phyloP scores from a whole-genome alignment of 2,329 filamentous ascomycete species.

The Alternaria arbusti region DNA sequence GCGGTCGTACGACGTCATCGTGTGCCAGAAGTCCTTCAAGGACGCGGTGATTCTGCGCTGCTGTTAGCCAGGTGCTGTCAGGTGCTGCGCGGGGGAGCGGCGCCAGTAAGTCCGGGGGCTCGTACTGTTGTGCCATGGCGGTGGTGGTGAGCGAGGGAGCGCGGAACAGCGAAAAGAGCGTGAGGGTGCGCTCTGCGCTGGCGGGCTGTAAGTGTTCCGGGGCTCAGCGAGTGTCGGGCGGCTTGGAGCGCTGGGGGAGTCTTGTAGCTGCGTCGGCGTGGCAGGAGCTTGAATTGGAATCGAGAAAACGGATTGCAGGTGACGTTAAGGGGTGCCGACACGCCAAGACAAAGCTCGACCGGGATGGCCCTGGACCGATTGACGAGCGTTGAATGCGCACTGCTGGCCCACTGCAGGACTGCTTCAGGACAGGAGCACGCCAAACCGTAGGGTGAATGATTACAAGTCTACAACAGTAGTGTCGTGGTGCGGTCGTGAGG shows the following conservation, averaged over 20 bases:
- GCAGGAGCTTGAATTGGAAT: slow-evolving; percentile 20
- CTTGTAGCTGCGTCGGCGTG: slow-evolving; percentile 6
- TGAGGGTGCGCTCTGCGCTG: slow-evolving; percentile 24
- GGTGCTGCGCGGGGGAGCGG: neutral
- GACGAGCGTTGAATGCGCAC: slow-evolving; percentile 17
- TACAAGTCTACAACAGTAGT: neutral
- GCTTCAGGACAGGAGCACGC: neutral
- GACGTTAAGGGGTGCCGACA: slow-evolving; percentile 24
- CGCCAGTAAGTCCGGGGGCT: neutral
- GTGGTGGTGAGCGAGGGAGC: slow-evolving; percentile 16
- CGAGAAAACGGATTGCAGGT: slow-evolving; percentile 22
- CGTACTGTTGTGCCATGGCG: slow-evolving; percentile 47
- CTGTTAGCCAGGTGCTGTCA: slow-evolving; percentile 30
- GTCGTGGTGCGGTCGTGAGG: neutral
- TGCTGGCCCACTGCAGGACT: slow-evolving; percentile 4
- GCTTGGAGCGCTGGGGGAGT: neutral
- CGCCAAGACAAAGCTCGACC: slow-evolving; percentile 18
- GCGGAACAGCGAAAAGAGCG: slow-evolving; percentile 20
- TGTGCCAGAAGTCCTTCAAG: slow-evolving; percentile 95
- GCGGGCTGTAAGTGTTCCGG: neutral
- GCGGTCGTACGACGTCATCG: slow-evolving; percentile 75
- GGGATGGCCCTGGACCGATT: slow-evolving; percentile 12
- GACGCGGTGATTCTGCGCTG: slow-evolving; percentile 52
- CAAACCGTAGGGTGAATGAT: neutral
- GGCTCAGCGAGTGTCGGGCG: slow-evolving; percentile 10